phyloP scores from a whole-genome alignment of 2,329 filamentous ascomycete genomes.

The Diatrype stigma region DNA sequence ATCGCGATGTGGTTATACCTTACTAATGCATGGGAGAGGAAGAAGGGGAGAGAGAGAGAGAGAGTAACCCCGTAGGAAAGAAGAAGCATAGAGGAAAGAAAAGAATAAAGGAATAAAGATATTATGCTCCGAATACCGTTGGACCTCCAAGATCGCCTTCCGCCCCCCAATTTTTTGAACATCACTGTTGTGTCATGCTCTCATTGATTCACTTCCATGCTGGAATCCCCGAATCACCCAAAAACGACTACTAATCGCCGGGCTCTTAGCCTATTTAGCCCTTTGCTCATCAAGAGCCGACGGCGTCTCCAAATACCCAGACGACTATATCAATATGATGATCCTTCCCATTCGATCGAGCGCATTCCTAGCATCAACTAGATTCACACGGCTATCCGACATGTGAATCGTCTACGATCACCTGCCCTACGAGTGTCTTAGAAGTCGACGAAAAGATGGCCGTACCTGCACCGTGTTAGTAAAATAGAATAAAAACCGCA shows the following conservation, averaged over 20 bases:
- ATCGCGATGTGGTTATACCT: too few species aligned
- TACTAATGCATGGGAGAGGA: not conserved
- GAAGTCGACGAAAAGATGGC: conserved; percentile 73
- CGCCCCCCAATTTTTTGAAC: not conserved
- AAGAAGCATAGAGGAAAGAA: too few species aligned
- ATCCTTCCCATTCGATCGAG: too few species aligned
- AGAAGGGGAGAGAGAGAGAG: not conserved
- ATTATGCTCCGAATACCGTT: not conserved
- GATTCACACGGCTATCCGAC: too few species aligned
- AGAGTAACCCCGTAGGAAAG: not conserved
- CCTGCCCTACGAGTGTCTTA: conserved; percentile 34
- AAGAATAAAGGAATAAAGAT: not conserved
- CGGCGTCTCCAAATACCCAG: too few species aligned
- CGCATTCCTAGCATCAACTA: too few species aligned
- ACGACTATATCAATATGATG: too few species aligned
- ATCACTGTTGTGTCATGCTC: not conserved
- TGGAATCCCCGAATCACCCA: not conserved
- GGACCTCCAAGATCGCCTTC: not conserved
- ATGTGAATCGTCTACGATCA: too few species aligned
- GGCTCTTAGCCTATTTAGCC: too few species aligned
- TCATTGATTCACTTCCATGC: not conserved
- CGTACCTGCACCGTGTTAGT: conserved; percentile 48
- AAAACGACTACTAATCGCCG: not conserved
- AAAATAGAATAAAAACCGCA: not conserved
- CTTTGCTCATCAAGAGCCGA: too few species aligned